These are phyloP conservation scores for Oryza coarctata DNA, from an alignment of 176 grass and related monocot species.

Conservation along the genomic window DNA sequence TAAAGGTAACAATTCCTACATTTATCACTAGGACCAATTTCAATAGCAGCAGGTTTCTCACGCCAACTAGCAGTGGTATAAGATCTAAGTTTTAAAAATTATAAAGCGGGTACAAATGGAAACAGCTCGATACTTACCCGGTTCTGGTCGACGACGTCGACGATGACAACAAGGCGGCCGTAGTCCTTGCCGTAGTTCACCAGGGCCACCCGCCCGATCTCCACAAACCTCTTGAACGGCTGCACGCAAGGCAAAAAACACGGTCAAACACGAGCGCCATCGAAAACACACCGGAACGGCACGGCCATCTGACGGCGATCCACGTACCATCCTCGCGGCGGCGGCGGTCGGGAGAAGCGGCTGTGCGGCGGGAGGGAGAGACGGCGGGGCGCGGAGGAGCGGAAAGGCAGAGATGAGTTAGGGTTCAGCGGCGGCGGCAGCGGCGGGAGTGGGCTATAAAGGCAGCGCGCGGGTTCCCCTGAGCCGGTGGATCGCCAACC, in stretches of 20 bases:
- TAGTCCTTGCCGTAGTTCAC: conserved; percentile 93
- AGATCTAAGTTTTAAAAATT: background rate
- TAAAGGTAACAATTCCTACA: background rate
- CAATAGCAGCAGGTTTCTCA: background rate
- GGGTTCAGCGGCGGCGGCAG: conserved; percentile 25
- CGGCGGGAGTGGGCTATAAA: conserved; percentile 10
- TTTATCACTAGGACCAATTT: background rate
- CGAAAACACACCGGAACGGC: background rate
- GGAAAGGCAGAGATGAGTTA: conserved; percentile 26
- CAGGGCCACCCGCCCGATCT: conserved; percentile 88
- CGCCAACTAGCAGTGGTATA: background rate
- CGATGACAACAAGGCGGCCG: conserved; percentile 75
- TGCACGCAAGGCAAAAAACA: conserved; percentile 24
- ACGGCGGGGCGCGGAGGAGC: background rate
- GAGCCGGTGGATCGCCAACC: conserved; percentile 15
- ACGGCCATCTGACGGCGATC: background rate
- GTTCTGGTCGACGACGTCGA: conserved; percentile 84
- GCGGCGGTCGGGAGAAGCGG: conserved; percentile 22
- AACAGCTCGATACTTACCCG: conserved; percentile 38
- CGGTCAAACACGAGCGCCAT: background rate
- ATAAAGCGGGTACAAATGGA: background rate
- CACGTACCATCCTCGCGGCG: conserved; percentile 53
- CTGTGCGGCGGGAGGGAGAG: conserved; percentile 29
- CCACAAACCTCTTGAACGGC: conserved; percentile 87
- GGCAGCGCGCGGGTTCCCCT: background rate